Evolutionary conservation across 768 basidiomycete species (phyloP), one percentile per base, ranked within the genome.

Genomic region (Coprinopsis cinerea): DNA sequence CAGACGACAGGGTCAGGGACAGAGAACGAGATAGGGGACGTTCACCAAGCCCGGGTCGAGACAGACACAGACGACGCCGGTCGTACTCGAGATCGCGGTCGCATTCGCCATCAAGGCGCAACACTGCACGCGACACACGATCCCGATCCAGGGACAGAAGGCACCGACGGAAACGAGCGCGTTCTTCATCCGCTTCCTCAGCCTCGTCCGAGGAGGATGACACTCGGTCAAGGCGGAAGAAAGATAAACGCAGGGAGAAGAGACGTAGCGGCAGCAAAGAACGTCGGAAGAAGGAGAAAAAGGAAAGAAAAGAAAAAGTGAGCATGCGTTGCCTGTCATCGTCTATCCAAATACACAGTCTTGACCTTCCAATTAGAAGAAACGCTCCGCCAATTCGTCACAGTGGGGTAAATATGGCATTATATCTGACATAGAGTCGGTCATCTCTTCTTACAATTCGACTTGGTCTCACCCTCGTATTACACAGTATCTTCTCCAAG

Each of bases 341-440:
- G 22, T 51, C 17, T 40, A 27, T 46, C 30, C 7, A 27, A 35
- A 2, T 27, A 36, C 24, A 44, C 46, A 54, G 45, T 22, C 27
- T 32, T 27, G 28, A 40, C 36, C 36, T 27, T 35, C 37, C 25
- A 10, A 40, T 47, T 43, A 83, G 69, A 83, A 83, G 64, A 79
- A 81, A 55, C 74, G 73, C 9, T 71, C 69, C 17, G 76, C 70
- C 26, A 67, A 70, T 23, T 77, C 78, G 9, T 71, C 80, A 15
- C 83, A 91, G 55, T 96, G 92, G 92, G 93, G 93, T 14, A 92
- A 89, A 65, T 85, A 88, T 65, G 93, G 93, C 2, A 77, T 89
- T 48, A 92, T 96, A 49, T 77, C 77, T 25, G 93, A 94, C 59
- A 61, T 78, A 2, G 92, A 95, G 92, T 95, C 57, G 61, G 88